Base-by-base conservation (phyloP, 192 early-diverging fungal genomes). In the Backusella tarrabulga region DNA sequence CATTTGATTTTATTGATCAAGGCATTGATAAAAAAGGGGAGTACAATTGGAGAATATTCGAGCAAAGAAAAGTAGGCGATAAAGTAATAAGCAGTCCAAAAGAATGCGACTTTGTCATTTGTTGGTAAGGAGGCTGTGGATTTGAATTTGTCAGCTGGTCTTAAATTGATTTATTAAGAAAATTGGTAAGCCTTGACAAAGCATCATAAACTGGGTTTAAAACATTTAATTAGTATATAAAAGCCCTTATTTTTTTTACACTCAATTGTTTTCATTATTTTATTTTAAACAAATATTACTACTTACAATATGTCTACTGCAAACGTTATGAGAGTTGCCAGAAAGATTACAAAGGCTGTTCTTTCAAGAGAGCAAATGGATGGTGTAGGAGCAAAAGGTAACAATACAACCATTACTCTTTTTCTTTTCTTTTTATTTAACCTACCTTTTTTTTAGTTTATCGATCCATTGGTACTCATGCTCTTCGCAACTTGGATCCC, bases 401-500 rank as follows among this genome's bases (percentile, higher is more conserved):
- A 68, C 4, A 23, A 35, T 23, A 32, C 19, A 21, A 68, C 3
- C 1, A 23, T 44, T 1, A 42, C 19, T 56, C 23, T 0, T 56
- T 56, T 21, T 8, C 23, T 17, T 23, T 56, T 6, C 6, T n/a
- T 52, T n/a, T 52, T 21, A n/a, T 21, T 9, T 56, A 26, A 56
- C 21, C 21, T 23, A 26, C 9, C 7, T n/a, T n/a, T 67, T 34
- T 40, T 21, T 17, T 85, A 36, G 95, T 98, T 17, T 92, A 92
- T 41, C 88, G 97, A 6, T 86, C 87, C 9, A 91, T 98, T 38
- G 93, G 92, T 17, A 90, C 87, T 2, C 83, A 77, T 63, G 72
- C 83, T 9, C 85, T 94, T 32, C 85, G 91, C 52, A 90, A 93
- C 69, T 87, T 95, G 46, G 96, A 98, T 78, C 96, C 96, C 6